These are phyloP conservation scores for Claviceps pusilla DNA, from an alignment of 2,329 filamentous ascomycete species.

Conservation along the genomic window DNA sequence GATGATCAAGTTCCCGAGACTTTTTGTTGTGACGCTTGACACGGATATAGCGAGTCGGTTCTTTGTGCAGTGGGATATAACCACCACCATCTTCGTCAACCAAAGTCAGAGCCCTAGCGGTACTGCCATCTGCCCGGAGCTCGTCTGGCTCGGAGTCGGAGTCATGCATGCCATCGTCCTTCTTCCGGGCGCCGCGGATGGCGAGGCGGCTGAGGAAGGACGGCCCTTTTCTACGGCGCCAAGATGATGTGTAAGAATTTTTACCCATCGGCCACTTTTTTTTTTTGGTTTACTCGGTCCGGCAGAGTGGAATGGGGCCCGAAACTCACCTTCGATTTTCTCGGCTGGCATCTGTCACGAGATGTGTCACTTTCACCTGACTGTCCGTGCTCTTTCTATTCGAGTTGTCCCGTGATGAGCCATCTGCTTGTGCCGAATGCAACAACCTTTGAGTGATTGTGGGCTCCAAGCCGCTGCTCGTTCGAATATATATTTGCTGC, in stretches of 20 bases:
- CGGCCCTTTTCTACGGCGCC: conserved; percentile 53
- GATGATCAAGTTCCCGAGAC: conserved; percentile 62
- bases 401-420: conserved; percentile 27
- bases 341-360: conserved; percentile 31
- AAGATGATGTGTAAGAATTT: conserved; percentile 5
- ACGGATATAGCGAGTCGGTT: conserved; percentile 81
- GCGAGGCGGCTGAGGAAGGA: conserved; percentile 76
- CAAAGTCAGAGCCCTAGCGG: conserved; percentile 69
- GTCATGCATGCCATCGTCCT: conserved; percentile 42
- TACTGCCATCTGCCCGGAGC: conserved; percentile 59
- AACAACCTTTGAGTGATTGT: conserved; percentile 42
- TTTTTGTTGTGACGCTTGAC: conserved; percentile 71
- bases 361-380: conserved; percentile 20
- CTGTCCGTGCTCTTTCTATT: conserved; percentile 28
- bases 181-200: conserved; percentile 62
- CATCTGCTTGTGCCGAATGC: conserved; percentile 36
- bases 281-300: not conserved
- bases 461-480: conserved; percentile 21
- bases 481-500: conserved; percentile 26
- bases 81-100: conserved; percentile 51
- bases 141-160: conserved; percentile 58
- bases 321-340: conserved; percentile 45
- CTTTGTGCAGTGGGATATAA: conserved; percentile 75
- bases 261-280: not conserved
- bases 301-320: not conserved